phyloP scores from a whole-genome alignment of 345 rosid species.

The Eutrema heterophyllum region DNA sequence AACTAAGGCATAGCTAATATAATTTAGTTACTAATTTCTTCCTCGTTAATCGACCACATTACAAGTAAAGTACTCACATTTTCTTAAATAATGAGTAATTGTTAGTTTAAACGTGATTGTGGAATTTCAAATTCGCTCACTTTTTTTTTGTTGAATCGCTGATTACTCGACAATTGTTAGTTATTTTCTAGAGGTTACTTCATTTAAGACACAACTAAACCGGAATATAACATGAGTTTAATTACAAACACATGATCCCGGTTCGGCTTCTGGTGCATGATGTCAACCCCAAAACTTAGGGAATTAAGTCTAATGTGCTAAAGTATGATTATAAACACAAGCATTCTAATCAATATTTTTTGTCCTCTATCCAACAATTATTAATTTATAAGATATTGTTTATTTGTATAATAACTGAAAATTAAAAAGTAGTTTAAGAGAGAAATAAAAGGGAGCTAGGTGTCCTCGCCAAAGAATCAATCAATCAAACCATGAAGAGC shows the following conservation, averaged over 20 bases:
- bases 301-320: background rate
- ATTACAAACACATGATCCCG: background rate
- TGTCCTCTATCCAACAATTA: background rate
- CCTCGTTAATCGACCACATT: background rate
- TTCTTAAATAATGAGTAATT: background rate
- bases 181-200: background rate
- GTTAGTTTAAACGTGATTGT: background rate
- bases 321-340: background rate
- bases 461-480: background rate
- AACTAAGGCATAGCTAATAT: background rate
- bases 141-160: background rate
- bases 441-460: background rate
- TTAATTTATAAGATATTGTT: background rate
- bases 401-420: background rate
- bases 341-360: background rate
- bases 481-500: background rate
- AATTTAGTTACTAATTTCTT: background rate
- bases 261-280: background rate
- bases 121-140: background rate
- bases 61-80: background rate
- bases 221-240: background rate
- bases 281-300: background rate
- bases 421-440: background rate
- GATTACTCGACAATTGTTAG: background rate
- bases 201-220: background rate